A percentile compares a stretch with the other conserved stretches of the same genome.
phyloP scores from a whole-genome alignment of 75 land plant genomes.

The Pinus albicaulis region DNA sequence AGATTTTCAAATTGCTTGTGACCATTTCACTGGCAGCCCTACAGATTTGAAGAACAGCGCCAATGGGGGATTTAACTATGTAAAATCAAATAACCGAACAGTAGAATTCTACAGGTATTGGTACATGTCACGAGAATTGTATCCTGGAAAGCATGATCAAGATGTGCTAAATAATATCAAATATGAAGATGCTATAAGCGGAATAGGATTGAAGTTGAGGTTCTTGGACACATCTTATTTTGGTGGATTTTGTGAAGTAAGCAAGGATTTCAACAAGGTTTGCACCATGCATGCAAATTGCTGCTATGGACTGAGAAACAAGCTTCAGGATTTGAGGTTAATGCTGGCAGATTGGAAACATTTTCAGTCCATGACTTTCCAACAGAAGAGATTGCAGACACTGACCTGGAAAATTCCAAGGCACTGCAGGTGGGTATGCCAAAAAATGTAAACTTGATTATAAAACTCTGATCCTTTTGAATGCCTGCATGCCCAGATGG shows the following conservation, averaged over 20 bases:
- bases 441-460: too few species aligned
- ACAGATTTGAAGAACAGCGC: constrained; percentile 53
- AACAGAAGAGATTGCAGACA: constrained; percentile 8
- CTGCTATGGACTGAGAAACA: constrained; percentile 57
- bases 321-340: constrained; percentile 59
- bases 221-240: constrained; percentile 59
- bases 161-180: constrained; percentile 84
- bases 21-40: constrained; percentile 61
- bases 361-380: constrained; percentile 31
- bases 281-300: constrained; percentile 90
- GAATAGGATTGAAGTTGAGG: constrained; percentile 52
- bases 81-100: constrained; percentile 69
- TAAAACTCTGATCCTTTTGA: too few species aligned
- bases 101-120: constrained; percentile 82
- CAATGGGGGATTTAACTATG: constrained; percentile 85
- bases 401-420: constrained; percentile 40
- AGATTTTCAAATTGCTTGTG: constrained; percentile 93
- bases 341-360: constrained; percentile 64
- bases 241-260: constrained; percentile 75
- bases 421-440: constrained; percentile 37
- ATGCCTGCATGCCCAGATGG: too few species aligned
- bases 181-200: constrained; percentile 37
- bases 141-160: constrained; percentile 82
- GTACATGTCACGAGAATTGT: constrained; percentile 51
- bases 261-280: constrained; percentile 49